Conservation (phyloP, 345 rosid genomes). For the Streptanthus diversifolius region DNA sequence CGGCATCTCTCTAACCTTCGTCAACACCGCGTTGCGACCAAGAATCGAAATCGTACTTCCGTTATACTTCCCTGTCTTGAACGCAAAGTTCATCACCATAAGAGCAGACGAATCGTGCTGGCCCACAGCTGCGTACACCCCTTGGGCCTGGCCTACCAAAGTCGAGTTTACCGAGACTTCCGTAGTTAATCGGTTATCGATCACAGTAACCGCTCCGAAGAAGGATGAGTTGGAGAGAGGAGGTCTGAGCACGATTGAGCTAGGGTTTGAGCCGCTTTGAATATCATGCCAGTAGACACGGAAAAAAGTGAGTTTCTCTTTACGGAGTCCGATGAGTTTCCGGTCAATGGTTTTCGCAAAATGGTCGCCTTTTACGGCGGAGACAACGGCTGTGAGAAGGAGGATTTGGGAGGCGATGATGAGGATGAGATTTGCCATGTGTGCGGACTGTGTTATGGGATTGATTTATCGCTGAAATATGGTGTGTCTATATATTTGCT, state of each 20-base stretch:
- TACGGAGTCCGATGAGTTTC: conserved; percentile 13
- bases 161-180: conserved; percentile 39
- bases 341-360: conserved; percentile 6
- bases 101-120: conserved; percentile 30
- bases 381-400: not conserved
- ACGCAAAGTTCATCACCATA: conserved; percentile 50
- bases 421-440: conserved; percentile 30
- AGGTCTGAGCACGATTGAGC: conserved; percentile 24
- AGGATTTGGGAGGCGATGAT: conserved; percentile 19
- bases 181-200: conserved; percentile 42
- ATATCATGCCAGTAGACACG: conserved; percentile 62
- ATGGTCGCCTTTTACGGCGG: conserved; percentile 6
- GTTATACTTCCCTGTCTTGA: conserved; percentile 43
- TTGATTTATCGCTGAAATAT: not conserved
- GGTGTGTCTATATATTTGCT: not conserved
- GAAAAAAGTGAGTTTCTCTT: conserved; percentile 48
- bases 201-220: conserved; percentile 36
- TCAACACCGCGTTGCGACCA: conserved; percentile 42
- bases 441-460: not conserved
- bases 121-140: conserved; percentile 35
- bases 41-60: conserved; percentile 45
- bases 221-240: conserved; percentile 27
- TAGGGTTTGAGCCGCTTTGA: conserved; percentile 38
- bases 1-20: conserved; percentile 52
- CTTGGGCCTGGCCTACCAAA: conserved; percentile 43